Base-by-base conservation (phyloP, 805 yeast genomes). In the Kodamaea leandrae region DNA sequence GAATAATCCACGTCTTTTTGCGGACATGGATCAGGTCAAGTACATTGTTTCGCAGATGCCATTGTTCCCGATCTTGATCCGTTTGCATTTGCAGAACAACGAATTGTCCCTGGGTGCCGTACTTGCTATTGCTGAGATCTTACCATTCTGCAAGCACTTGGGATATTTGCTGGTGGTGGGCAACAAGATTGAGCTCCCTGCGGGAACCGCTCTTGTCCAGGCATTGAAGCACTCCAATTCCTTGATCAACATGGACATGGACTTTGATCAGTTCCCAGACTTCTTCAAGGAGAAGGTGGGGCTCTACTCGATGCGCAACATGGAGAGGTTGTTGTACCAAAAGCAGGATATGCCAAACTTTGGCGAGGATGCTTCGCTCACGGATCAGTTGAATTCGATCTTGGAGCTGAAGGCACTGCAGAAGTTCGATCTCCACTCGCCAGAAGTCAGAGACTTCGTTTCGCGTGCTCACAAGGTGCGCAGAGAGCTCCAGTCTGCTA, bases 241-340 rank as follows among this genome's bases (percentile, higher is more conserved):
- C n/a, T 64, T 90, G 34, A 77, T 82, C 41, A 79, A 82, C 10
- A 61, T 90, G 33, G 95, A 86, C 49, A 71, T 86, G 37, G 93
- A 88, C 53, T 74, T 73, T 43, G 80, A 73, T 17, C 61, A 70
- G 15, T 71, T 86, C 49, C 82, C 90, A 9, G 77, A 74, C 39
- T 68, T 73, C 37, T 72, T 83, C 48, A 80, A 77, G 52, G 85
- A 88, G 30, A 76, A 81, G 52, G 76, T 89, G 44, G 93, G 95
- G 1, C 72, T 86, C 32, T 81, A 84, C 51, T 77, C 93, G 36
- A 82, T 90, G 82, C 76, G 83, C 52, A 90, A 90, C 59, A 82
- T 89, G 83, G 88, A 83, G 58, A 51, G 64, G 16, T 68, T 74
- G 39, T 62, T 82, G 41, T 71, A 72, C 42, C 47, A 64, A 42